Evolutionary conservation across 2,329 filamentous ascomycete species (phyloP), one percentile per base, ranked within the genome.

Genomic region (Cladophialophora carrionii): DNA sequence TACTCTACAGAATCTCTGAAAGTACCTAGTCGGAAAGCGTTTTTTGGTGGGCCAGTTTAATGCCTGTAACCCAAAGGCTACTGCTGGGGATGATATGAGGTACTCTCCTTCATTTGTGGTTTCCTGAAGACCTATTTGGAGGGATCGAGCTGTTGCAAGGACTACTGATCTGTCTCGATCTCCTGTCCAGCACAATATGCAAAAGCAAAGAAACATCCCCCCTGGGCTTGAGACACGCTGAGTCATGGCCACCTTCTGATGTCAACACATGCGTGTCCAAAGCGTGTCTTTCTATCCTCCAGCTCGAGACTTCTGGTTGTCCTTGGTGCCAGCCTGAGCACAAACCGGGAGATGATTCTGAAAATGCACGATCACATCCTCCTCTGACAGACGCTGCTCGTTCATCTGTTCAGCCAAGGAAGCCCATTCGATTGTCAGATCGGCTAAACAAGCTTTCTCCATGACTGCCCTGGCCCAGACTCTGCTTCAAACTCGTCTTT

Each of bases 381-480:
- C 37, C 37, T 43, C 17, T n/a, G 14, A 43, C 37, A 43, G 7
- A n/a, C 17, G 3, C n/a, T 7, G 37, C 14, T 43, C 37, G 14
- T 20, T 43, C 37, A 43, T 43, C 37, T 2, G 5, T n/a, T 20
- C 37, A 20, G 37, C n/a, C 37, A 43, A 43, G 8, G 37, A 43
- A 32, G 52, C 17, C 32, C n/a, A 29, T 10, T 22, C 52, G 29
- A 55, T 32, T 9, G n/a, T 22, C n/a, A n/a, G 29, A 10, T 43
- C 22, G 29, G 20, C 55, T 49, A 61, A 43, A 55, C 51, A 31
- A 61, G 58, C 37, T 61, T 61, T 24, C 58, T 37, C 58, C 58
- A 61, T 20, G 57, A 60, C 32, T 60, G 57, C 6, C 58, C 58
- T 6, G 49, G 49, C 7, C 58, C 58, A 51, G 56, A 41, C 20